Base-by-base conservation (phyloP, 177 flowering plant genomes). In the Vitis hybrid region DNA sequence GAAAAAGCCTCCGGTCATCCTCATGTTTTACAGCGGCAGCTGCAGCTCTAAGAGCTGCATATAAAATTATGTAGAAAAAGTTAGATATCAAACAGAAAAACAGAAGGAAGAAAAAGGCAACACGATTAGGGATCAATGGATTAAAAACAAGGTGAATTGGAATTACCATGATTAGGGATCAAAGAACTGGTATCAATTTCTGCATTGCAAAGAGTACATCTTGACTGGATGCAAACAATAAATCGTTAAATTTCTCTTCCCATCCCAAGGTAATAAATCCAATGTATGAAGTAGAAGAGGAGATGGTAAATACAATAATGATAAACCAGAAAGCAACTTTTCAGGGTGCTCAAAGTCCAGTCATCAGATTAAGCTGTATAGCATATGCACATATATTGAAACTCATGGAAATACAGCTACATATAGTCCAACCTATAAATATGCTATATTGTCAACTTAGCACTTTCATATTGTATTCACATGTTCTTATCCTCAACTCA, bases 11-110 rank as follows among this genome's bases (percentile, higher is more conserved):
- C 51, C 89, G 74, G 60, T 91, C 92, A 83, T 94, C 97, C 83
- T 94, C 97, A 64, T 85, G 86, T 85, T 85, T 94, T 59, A 94
- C 89, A 61, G 97, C 94, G 39, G 87, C 81, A 70, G 98, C 97
- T 1, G 98, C 98, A 70, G 97, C 97, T 87, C 98, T 88, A 62
- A 94, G 79, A 72, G 97, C 98, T 94, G 84, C 56, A 60, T 45
- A 69, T 19, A 64, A 48, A 62, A 65, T 65, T 60, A 70, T 51
- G 69, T 48, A 11, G 12, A 65, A 73, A 67, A 63, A 68, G 21
- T n/a, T 51, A 6, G 21, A 14, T 26, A 19, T 21, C 23, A 56
- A 59, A 15, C 3, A 8, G 34, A 2, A 65, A 21, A 15, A 54
- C 1, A 3, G 26, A 23, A 23, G 26, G 26, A 64, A 51, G 13